Conservation (phyloP, 257 asterid genomes). For the Solanum ossicruentum region DNA sequence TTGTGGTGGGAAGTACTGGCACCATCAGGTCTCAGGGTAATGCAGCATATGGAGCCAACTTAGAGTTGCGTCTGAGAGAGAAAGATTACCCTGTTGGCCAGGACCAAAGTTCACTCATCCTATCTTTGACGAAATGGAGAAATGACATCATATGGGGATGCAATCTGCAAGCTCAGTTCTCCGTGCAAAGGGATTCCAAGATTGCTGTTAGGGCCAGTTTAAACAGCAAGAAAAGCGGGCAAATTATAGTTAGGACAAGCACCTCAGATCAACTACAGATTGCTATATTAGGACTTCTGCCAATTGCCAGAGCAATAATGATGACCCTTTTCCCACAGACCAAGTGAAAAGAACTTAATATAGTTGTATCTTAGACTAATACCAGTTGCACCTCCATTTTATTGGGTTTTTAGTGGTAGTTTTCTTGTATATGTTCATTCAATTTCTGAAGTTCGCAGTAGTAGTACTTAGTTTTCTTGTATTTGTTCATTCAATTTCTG, state of each 20-base stretch:
- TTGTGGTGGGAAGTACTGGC: conserved; percentile 20
- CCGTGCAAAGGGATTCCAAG: conserved; percentile 18
- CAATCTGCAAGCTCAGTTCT: conserved; percentile 27
- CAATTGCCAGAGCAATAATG: conserved; percentile 26
- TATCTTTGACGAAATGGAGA: conserved; percentile 27
- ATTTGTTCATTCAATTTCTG: no score
- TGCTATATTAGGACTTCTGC: conserved; percentile 36
- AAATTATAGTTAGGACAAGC: conserved; percentile 31
- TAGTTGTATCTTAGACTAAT: neutral
- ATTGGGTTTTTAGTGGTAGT: neutral
- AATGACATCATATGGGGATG: conserved; percentile 25
- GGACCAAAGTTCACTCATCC: conserved; percentile 15
- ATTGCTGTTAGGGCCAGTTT: conserved; percentile 18
- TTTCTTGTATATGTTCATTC: neutral
- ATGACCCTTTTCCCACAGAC: conserved; percentile 9
- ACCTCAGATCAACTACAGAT: conserved; percentile 44
- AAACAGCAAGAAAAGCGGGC: conserved; percentile 33
- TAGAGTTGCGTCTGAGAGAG: conserved; percentile 16
- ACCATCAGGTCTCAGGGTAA: conserved; percentile 13
- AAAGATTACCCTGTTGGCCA: conserved; percentile 7
- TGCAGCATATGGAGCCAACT: conserved; percentile 24
- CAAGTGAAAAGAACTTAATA: neutral
- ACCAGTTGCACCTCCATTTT: neutral
- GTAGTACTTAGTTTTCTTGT: no score
- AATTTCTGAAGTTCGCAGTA: neutral